Conservation (phyloP, 2,329 filamentous ascomycete species). For the Coniochaeta ligniaria region DNA sequence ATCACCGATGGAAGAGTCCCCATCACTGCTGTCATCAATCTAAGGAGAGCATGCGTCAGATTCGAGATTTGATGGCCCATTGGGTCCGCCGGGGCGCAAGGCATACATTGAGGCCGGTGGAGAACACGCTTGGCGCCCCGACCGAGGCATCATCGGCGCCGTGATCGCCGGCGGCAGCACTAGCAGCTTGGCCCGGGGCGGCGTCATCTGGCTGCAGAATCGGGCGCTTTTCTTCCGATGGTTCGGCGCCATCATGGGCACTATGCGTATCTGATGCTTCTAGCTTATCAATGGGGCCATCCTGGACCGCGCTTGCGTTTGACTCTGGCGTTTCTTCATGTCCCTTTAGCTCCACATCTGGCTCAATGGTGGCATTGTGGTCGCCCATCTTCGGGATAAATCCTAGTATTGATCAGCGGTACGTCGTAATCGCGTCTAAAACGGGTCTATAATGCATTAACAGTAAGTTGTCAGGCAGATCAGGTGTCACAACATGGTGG, state of each 20-base stretch:
- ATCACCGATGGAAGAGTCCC: not conserved
- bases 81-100: not conserved
- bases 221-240: not conserved
- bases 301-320: not conserved
- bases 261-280: not conserved
- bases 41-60: not conserved
- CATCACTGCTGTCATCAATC: slow-evolving; percentile 1
- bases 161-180: not conserved
- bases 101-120: not conserved
- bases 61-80: not conserved
- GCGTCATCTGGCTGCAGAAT: not conserved
- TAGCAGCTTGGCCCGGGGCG: not conserved
- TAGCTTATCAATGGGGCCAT: not conserved
- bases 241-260: not conserved
- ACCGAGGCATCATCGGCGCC: not conserved
- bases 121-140: not conserved
- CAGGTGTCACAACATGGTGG: not conserved
- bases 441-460: not conserved
- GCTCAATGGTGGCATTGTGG: not conserved
- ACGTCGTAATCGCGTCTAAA: no score
- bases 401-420: no score
- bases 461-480: no score
- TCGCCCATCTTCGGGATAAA: not conserved
- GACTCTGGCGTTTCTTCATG: not conserved
- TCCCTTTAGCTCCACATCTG: not conserved